Conservation (phyloP, 352 stramenopile species). For the Globisporangium heterothallicum region DNA sequence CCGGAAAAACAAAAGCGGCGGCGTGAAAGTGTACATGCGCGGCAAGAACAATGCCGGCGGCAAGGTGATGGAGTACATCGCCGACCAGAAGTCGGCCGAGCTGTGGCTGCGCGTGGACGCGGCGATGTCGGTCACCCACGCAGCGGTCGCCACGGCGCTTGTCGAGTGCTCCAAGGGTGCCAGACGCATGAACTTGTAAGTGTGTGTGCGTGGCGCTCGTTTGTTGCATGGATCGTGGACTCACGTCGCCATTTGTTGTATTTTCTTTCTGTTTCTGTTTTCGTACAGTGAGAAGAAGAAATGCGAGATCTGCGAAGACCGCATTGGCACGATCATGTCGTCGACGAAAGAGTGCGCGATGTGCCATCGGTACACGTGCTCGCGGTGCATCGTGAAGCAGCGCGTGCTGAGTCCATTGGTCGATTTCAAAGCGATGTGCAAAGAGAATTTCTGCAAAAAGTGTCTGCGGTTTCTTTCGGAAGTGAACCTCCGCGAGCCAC, state of each 20-base stretch:
- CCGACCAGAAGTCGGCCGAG: conserved; percentile 67
- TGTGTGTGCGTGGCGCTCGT: neutral
- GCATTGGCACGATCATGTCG: conserved; percentile 47
- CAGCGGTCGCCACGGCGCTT: conserved; percentile 51
- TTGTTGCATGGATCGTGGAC: neutral
- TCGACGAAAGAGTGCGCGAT: conserved; percentile 59
- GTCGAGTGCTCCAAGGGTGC: conserved; percentile 40
- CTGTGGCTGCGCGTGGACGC: conserved; percentile 65
- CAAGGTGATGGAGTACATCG: conserved; percentile 66
- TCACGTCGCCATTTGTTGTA: conserved; percentile 2
- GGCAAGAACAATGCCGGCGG: conserved; percentile 64
- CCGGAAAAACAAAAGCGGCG: conserved; percentile 64
- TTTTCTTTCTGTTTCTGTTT: conserved; percentile 4
- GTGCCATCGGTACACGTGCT: conserved; percentile 58
- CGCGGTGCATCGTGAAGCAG: conserved; percentile 53
- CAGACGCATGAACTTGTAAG: conserved; percentile 13
- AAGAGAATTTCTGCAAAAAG: conserved; percentile 65
- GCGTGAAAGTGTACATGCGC: conserved; percentile 74
- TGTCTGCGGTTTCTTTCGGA: conserved; percentile 59
- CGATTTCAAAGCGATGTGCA: conserved; percentile 47
- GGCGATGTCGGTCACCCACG: conserved; percentile 40
- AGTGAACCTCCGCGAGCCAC: conserved; percentile 49
- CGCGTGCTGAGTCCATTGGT: conserved; percentile 50
- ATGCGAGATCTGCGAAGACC: conserved; percentile 60
- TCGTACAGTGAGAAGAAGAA: conserved; percentile 32